Evolutionary conservation across 257 asterid genomes (phyloP).

Genomic region (Vinca minor): DNA sequence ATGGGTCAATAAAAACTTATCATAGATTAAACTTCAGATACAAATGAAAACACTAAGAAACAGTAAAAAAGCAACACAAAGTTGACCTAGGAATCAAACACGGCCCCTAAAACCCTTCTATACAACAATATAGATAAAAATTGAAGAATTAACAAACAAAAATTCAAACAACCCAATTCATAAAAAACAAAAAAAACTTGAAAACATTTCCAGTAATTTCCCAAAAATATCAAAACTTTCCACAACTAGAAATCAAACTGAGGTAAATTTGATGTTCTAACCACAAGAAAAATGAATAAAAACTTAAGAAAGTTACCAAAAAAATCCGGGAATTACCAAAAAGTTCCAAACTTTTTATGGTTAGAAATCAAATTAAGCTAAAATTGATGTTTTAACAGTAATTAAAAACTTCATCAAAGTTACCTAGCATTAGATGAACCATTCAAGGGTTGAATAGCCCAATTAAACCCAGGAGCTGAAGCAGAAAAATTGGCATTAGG

Average conservation of each 20-base stretch:
- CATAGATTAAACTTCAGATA: background rate
- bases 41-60: background rate
- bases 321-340: background rate
- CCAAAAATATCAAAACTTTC: background rate
- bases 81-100: background rate
- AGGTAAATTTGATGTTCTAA: background rate
- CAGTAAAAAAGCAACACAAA: background rate
- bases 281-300: background rate
- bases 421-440: constrained; percentile 56
- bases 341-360: background rate
- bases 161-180: background rate
- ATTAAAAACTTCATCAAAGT: background rate
- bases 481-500: constrained; percentile 49
- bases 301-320: background rate
- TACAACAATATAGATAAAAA: background rate
- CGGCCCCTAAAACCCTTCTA: background rate
- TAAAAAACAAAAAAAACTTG: background rate
- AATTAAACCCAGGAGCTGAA: constrained; percentile 51
- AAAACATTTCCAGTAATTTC: background rate
- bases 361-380: background rate
- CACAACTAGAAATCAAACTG: background rate
- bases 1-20: background rate
- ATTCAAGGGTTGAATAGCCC: constrained; percentile 60
- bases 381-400: background rate
- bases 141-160: background rate